phyloP scores from a whole-genome alignment of 495 filamentous ascomycete species.

The Neurospora sp. region DNA sequence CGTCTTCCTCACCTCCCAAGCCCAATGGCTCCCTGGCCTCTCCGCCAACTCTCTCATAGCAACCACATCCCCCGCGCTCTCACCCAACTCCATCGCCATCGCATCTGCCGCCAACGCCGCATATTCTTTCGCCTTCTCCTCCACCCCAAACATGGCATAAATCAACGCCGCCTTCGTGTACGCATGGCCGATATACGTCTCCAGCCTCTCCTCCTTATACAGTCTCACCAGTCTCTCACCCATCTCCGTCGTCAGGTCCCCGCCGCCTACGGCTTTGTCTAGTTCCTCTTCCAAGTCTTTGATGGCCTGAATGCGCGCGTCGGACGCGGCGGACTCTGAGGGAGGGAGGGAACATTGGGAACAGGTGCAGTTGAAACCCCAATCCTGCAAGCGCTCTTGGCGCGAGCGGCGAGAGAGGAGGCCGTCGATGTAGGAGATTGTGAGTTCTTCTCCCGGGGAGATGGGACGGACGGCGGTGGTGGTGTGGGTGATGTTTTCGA shows the following conservation, averaged over 20 bases:
- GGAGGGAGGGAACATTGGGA: constrained; percentile 20
- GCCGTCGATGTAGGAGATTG: constrained; percentile 30
- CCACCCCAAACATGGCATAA: constrained; percentile 30
- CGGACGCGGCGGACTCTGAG: constrained; percentile 17
- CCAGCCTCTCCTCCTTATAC: constrained; percentile 26
- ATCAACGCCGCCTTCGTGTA: constrained; percentile 35
- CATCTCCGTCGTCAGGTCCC: constrained; percentile 20
- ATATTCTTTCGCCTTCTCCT: constrained; percentile 23
- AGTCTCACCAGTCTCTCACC: constrained; percentile 23
- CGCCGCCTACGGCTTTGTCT: constrained; percentile 18
- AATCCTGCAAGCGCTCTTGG: constrained; percentile 21
- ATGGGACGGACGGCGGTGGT: constrained; percentile 33
- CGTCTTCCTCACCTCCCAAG: constrained; percentile 11
- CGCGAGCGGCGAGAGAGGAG: constrained; percentile 20
- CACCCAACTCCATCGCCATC: constrained; percentile 26
- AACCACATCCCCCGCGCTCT: constrained; percentile 14
- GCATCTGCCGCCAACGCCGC: constrained; percentile 24
- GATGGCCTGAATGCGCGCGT: constrained; percentile 27
- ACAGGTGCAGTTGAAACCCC: constrained; percentile 35
- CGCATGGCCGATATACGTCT: constrained; percentile 26
- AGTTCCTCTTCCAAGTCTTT: constrained; percentile 24
- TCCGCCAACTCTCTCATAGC: constrained; percentile 29
- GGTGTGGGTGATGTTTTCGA: constrained; percentile 29
- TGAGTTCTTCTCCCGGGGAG: constrained; percentile 29
- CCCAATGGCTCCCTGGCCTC: constrained; percentile 21